A percentile compares a stretch with the other conserved stretches of the same genome.
Evolutionary conservation across 352 stramenopile genomes (phyloP).

Genomic region (Ochromonadaceae sp.): DNA sequence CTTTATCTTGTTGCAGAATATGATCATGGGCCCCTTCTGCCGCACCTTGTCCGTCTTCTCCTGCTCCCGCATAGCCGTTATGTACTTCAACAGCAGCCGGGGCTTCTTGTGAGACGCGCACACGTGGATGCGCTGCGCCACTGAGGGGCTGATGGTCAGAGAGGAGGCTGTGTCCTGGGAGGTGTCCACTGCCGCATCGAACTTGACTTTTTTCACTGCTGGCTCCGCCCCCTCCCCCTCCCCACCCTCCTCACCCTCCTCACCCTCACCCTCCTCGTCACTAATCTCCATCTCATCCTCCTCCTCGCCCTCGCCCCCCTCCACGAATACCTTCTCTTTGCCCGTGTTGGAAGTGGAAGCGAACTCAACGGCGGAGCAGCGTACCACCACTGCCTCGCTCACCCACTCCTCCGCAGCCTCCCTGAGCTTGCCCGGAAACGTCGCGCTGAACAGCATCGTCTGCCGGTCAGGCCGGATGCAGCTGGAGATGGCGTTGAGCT

Average conservation of each 20-base stretch:
- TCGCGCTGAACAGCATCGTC: slow-evolving; percentile 65
- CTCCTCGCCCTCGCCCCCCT: neutral
- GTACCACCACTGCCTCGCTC: neutral
- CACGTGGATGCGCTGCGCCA: neutral
- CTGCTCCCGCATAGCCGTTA: neutral
- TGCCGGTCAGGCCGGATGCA: slow-evolving; percentile 57
- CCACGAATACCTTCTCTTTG: neutral
- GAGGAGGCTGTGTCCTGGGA: neutral
- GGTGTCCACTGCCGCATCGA: neutral
- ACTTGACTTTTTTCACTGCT: no score
- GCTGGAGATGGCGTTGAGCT: neutral
- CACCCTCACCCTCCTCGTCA: neutral
- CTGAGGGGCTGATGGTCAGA: neutral
- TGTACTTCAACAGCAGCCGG: neutral
- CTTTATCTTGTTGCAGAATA: slow-evolving; percentile 16
- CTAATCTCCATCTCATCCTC: neutral
- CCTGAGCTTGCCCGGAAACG: slow-evolving; percentile 36
- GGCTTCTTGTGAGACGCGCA: slow-evolving; percentile 17
- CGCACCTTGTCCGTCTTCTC: neutral
- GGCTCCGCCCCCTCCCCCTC: no score
- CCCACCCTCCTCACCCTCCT: no score
- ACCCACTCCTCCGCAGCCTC: neutral
- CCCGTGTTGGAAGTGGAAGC: neutral
- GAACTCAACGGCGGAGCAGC: neutral
- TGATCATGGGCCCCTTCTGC: neutral